phyloP scores from a whole-genome alignment of 306 rosid species.

The Senna siamea region DNA sequence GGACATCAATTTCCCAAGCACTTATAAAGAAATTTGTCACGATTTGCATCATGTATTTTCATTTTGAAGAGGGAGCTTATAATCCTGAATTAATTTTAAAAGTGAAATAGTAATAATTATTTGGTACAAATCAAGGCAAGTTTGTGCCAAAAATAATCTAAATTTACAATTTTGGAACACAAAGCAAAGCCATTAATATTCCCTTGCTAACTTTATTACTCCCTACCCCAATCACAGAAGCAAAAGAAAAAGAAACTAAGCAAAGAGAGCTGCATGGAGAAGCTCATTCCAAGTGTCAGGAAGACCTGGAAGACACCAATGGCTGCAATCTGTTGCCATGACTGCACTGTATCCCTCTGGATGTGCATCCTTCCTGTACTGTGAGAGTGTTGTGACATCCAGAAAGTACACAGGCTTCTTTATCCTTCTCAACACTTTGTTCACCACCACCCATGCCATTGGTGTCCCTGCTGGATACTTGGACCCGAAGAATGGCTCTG shows the following conservation, averaged over 20 bases:
- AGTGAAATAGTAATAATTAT: background rate
- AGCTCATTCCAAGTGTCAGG: constrained; percentile 97
- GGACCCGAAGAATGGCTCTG: constrained; percentile 63
- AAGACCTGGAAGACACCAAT: constrained; percentile 96
- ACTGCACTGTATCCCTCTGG: constrained; percentile 73
- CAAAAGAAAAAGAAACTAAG: background rate
- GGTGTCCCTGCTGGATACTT: constrained; percentile 90
- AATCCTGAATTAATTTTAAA: background rate
- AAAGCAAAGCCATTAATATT: background rate
- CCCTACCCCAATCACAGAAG: background rate
- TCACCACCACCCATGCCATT: constrained; percentile 78
- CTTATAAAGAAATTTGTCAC: too few relatives aligned
- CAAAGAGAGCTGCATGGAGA: constrained; percentile 64
- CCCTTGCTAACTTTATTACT: background rate
- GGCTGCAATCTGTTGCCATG: constrained; percentile 76
- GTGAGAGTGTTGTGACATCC: constrained; percentile 79
- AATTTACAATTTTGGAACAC: constrained; percentile 13
- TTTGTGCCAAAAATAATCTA: constrained; percentile 4
- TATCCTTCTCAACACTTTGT: constrained; percentile 69
- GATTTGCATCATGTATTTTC: too few relatives aligned
- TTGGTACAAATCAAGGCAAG: constrained; percentile 17
- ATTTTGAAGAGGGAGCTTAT: background rate
- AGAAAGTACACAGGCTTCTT: constrained; percentile 73
- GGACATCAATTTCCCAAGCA: too few relatives aligned
- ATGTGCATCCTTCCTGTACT: constrained; percentile 84